These are phyloP conservation scores for Hypoxylon sp. DNA, from an alignment of 2,329 filamentous ascomycete genomes.

Conservation along the genomic window DNA sequence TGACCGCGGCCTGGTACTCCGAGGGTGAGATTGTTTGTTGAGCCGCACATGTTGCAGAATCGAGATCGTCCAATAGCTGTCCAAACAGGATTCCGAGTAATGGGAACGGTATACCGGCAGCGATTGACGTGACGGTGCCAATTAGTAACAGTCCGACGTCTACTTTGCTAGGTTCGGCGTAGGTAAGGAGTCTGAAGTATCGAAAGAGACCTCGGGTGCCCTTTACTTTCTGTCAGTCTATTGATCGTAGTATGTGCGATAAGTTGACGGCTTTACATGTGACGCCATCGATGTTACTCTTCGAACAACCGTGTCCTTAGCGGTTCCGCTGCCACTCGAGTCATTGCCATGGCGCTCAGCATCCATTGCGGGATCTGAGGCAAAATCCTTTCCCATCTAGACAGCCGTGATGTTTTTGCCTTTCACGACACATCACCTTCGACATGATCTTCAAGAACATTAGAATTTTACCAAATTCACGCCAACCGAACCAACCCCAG, in stretches of 20 bases:
- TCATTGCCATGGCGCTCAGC: slow-evolving; percentile 20
- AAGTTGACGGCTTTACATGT: slow-evolving; percentile 31
- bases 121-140: slow-evolving; percentile 62
- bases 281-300: slow-evolving; percentile 23
- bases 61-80: slow-evolving; percentile 72
- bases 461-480: slow-evolving; percentile 22
- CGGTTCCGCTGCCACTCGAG: slow-evolving; percentile 17
- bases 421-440: not conserved
- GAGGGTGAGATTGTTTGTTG: slow-evolving; percentile 47
- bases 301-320: slow-evolving; percentile 17
- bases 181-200: slow-evolving; percentile 62
- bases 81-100: slow-evolving; percentile 75
- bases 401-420: slow-evolving; percentile 15
- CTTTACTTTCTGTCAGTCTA: slow-evolving; percentile 34
- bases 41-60: slow-evolving; percentile 65
- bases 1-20: slow-evolving; percentile 57
- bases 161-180: slow-evolving; percentile 59
- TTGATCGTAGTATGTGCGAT: slow-evolving; percentile 1
- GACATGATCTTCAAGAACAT: slow-evolving; percentile 21
- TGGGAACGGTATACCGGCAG: slow-evolving; percentile 73
- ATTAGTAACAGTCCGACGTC: slow-evolving; percentile 59
- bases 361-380: slow-evolving; percentile 29
- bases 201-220: slow-evolving; percentile 49
- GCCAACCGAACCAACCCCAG: slow-evolving; percentile 27
- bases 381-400: slow-evolving; percentile 38